Evolutionary conservation across 2,329 filamentous ascomycete genomes (phyloP).

Genomic region (Fusarium sp.): DNA sequence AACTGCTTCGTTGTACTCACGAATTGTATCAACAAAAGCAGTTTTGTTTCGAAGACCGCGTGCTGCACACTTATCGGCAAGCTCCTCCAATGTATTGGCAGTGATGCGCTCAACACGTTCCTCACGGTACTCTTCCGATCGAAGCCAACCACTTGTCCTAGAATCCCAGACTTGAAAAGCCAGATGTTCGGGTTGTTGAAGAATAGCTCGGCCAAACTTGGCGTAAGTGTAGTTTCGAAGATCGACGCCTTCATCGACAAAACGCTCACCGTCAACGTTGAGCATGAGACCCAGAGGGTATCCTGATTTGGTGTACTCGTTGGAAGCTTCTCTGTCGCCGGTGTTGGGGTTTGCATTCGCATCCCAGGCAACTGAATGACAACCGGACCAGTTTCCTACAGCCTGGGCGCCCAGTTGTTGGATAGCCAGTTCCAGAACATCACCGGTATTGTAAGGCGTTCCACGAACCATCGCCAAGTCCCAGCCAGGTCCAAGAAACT

Average conservation of each 20-base stretch:
- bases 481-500: slow-evolving; percentile 59
- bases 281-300: slow-evolving; percentile 22
- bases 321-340: slow-evolving; percentile 16
- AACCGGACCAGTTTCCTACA: slow-evolving; percentile 15
- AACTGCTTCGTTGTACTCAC: slow-evolving; percentile 16
- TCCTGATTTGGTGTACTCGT: slow-evolving; percentile 24
- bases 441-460: slow-evolving; percentile 29
- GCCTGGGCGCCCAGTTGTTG: slow-evolving; percentile 2
- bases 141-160: slow-evolving; percentile 6
- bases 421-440: slow-evolving; percentile 1
- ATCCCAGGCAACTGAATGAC: slow-evolving; percentile 20
- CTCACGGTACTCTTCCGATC: slow-evolving; percentile 16
- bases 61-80: background rate
- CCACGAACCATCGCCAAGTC: slow-evolving; percentile 48
- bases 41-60: background rate
- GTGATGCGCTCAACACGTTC: slow-evolving; percentile 18
- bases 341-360: slow-evolving; percentile 19
- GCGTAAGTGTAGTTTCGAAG: slow-evolving; percentile 24
- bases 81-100: slow-evolving; percentile 2
- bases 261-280: slow-evolving; percentile 8
- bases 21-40: slow-evolving; percentile 2
- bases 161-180: slow-evolving; percentile 23
- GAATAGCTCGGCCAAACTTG: slow-evolving; percentile 19
- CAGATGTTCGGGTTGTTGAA: slow-evolving; percentile 20
- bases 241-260: slow-evolving; percentile 18